A percentile compares a stretch with the other conserved stretches of the same genome.
Evolutionary conservation across 495 filamentous ascomycete genomes (phyloP).

Genomic region (Lasiosphaeria miniovina): DNA sequence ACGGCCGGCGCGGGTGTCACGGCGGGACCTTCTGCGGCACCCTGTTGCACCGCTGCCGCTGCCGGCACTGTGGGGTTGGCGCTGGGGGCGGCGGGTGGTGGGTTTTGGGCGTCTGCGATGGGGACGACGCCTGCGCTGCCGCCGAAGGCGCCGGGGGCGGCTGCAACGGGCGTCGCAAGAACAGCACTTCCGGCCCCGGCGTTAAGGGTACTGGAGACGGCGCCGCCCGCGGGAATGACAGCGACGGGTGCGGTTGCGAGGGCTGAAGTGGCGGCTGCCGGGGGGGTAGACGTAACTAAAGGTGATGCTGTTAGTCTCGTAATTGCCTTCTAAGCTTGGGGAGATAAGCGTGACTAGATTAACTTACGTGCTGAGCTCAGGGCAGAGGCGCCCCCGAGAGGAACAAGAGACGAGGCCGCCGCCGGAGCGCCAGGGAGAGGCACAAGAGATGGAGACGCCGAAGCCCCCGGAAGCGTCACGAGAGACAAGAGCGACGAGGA

Average conservation of each 20-base stretch:
- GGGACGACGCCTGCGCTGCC: conserved; percentile 22
- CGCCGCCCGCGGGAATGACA: background rate
- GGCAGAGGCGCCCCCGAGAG: background rate
- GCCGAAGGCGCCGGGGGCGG: conserved; percentile 23
- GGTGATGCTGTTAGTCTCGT: too few species aligned
- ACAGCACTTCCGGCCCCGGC: background rate
- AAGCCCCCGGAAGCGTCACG: background rate
- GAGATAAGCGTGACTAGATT: too few species aligned
- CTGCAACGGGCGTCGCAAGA: conserved; percentile 5
- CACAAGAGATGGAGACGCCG: background rate
- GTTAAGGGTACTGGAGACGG: conserved; percentile 8
- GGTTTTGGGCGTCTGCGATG: conserved; percentile 7
- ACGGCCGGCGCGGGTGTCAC: conserved; percentile 23
- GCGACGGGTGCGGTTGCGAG: background rate
- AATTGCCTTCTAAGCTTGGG: background rate
- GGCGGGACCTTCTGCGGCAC: conserved; percentile 17
- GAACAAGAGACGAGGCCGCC: background rate
- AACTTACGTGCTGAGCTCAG: background rate
- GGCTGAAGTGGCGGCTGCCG: background rate
- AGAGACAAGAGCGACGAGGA: background rate
- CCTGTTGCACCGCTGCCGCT: conserved; percentile 10
- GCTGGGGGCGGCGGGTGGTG: too few species aligned
- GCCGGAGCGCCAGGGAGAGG: background rate
- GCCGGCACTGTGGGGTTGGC: background rate
- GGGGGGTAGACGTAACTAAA: background rate